phyloP scores from a whole-genome alignment of 371 early-diverging fungal species.

The Apophysomyces elegans region DNA sequence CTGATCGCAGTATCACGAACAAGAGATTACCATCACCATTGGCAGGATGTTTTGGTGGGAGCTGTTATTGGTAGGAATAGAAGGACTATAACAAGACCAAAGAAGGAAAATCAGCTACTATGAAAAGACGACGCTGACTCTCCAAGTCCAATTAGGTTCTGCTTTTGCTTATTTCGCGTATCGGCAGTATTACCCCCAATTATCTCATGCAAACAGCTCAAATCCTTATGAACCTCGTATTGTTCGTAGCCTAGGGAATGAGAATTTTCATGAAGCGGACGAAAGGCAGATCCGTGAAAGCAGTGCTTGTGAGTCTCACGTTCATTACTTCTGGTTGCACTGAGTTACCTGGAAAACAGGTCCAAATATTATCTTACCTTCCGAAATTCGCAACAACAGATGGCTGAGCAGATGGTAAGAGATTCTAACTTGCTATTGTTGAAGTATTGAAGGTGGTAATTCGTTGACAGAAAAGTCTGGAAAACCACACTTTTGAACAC shows the following conservation, averaged over 20 bases:
- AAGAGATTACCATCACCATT: slow-evolving; percentile 83
- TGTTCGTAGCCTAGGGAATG: background rate
- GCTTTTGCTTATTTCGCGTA: slow-evolving; percentile 25
- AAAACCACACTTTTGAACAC: too few species aligned
- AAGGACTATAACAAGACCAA: background rate
- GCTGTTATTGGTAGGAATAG: slow-evolving; percentile 42
- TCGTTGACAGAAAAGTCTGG: background rate
- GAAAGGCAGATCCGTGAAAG: background rate
- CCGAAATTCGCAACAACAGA: background rate
- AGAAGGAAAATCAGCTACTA: background rate
- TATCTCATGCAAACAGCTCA: slow-evolving; percentile 13
- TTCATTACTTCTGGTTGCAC: background rate
- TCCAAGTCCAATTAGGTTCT: background rate
- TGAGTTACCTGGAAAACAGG: background rate
- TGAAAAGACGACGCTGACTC: background rate
- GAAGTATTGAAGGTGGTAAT: background rate
- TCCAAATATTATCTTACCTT: background rate
- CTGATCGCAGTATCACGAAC: slow-evolving; percentile 76
- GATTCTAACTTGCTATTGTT: too few species aligned
- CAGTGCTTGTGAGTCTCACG: background rate
- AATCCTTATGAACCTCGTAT: background rate
- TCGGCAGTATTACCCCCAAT: slow-evolving; percentile 24
- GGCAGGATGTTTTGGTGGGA: slow-evolving; percentile 81
- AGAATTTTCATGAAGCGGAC: background rate
- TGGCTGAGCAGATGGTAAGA: too few species aligned